Percentiles rank a stretch among this genome's conserved stretches.
These are phyloP conservation scores for Hydnomerulius pinastri DNA, from an alignment of 768 basidiomycete genomes.

Conservation along the genomic window DNA sequence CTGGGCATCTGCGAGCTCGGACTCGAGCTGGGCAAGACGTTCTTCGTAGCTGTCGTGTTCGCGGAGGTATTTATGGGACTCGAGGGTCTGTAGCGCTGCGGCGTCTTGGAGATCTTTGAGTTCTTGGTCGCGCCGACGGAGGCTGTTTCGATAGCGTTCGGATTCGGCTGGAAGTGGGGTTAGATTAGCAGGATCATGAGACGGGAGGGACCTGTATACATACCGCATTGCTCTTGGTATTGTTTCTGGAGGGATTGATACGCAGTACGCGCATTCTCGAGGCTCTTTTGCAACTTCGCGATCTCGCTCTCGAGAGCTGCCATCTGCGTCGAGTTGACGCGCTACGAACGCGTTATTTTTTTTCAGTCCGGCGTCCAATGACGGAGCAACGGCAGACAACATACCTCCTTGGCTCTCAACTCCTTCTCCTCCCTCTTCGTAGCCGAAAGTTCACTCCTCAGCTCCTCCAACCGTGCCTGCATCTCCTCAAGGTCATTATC, in stretches of 20 bases:
- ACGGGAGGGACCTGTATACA: constrained; percentile 33
- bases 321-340: constrained; percentile 67
- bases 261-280: constrained; percentile 72
- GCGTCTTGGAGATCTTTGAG: constrained; percentile 67
- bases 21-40: constrained; percentile 67
- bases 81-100: constrained; percentile 60
- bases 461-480: constrained; percentile 75
- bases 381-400: constrained; percentile 14
- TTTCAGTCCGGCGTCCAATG: constrained; percentile 3
- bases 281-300: constrained; percentile 65
- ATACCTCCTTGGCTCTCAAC: constrained; percentile 80
- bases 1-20: constrained; percentile 68
- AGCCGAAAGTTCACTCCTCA: constrained; percentile 70
- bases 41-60: constrained; percentile 76
- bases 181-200: neutral
- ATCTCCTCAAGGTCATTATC: constrained; percentile 84
- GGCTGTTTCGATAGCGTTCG: constrained; percentile 73
- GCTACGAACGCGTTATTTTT: constrained; percentile 39
- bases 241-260: constrained; percentile 82
- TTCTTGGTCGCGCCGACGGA: constrained; percentile 74
- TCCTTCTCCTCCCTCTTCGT: constrained; percentile 95
- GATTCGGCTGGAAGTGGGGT: constrained; percentile 54
- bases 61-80: constrained; percentile 62
- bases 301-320: constrained; percentile 76
- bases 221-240: constrained; percentile 86